phyloP scores from a whole-genome alignment of 192 early-diverging fungal genomes.

The Entomortierella chlamydospora region DNA sequence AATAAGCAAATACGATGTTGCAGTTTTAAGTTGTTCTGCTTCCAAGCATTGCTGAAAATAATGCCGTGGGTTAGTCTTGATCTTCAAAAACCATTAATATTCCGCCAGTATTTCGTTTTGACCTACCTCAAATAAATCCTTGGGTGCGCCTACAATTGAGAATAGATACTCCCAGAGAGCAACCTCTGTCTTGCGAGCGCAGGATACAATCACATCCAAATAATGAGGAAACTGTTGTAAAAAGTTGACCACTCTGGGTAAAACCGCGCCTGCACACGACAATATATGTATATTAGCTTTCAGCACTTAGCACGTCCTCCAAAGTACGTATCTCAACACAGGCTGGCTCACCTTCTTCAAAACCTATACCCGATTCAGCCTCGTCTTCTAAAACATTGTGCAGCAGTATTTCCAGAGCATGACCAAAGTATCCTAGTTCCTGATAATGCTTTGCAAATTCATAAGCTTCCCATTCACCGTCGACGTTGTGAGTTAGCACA shows the following conservation, averaged over 20 bases:
- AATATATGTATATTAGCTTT: no score
- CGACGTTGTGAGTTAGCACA: constrained; percentile 60
- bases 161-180: constrained; percentile 93
- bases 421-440: constrained; percentile 87
- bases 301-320: no score
- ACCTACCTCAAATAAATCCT: constrained; percentile 83
- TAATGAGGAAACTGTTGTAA: constrained; percentile 83
- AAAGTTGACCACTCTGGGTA: constrained; percentile 80
- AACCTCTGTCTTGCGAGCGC: constrained; percentile 97
- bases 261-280: constrained; percentile 68
- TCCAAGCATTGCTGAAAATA: constrained; percentile 73
- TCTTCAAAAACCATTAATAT: not conserved
- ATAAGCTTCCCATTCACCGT: constrained; percentile 69
- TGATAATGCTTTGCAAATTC: constrained; percentile 77
- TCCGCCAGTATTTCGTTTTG: not conserved
- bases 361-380: constrained; percentile 63
- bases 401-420: constrained; percentile 92
- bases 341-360: constrained; percentile 44
- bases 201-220: constrained; percentile 92
- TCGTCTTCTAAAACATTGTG: constrained; percentile 91
- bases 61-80: constrained; percentile 1
- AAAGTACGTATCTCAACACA: no score
- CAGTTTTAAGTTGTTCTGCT: constrained; percentile 77
- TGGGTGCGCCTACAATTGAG: constrained; percentile 84
- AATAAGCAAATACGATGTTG: constrained; percentile 93